These are phyloP conservation scores for Fusarium fracticaudum DNA, from an alignment of 2,329 filamentous ascomycete species.

Conservation along the genomic window DNA sequence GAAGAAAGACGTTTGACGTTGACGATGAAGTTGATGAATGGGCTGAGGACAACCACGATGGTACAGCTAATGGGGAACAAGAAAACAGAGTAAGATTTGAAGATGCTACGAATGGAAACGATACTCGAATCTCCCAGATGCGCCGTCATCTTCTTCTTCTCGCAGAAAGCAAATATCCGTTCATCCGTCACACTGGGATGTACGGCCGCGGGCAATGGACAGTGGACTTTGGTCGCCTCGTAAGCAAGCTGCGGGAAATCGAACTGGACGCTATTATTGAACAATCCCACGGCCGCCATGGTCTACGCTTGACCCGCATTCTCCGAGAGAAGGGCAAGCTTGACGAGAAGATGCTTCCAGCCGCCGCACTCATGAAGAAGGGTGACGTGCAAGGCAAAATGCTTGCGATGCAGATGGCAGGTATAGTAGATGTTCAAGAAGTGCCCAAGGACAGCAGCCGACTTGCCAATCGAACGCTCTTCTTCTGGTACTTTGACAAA, in stretches of 20 bases:
- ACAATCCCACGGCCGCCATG: slow-evolving; percentile 78
- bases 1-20: slow-evolving; percentile 32
- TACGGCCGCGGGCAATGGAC: slow-evolving; percentile 79
- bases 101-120: slow-evolving; percentile 53
- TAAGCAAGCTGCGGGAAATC: slow-evolving; percentile 74
- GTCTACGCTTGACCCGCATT: slow-evolving; percentile 85
- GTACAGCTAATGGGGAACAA: slow-evolving; percentile 47
- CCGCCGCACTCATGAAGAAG: slow-evolving; percentile 83
- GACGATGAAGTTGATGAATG: slow-evolving; percentile 48
- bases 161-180: slow-evolving; percentile 73
- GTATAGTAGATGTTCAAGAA: slow-evolving; percentile 92
- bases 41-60: slow-evolving; percentile 46
- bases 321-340: slow-evolving; percentile 88
- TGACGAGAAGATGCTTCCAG: slow-evolving; percentile 90
- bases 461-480: slow-evolving; percentile 84
- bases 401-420: slow-evolving; percentile 84
- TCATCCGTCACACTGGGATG: slow-evolving; percentile 73
- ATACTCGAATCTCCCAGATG: slow-evolving; percentile 66
- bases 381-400: slow-evolving; percentile 87
- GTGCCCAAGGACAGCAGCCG: slow-evolving; percentile 88
- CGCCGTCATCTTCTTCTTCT: slow-evolving; percentile 79
- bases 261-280: slow-evolving; percentile 87
- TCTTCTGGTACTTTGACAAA: slow-evolving; percentile 90
- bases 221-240: slow-evolving; percentile 80
- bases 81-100: slow-evolving; percentile 62